Conservation (phyloP, 495 filamentous ascomycete species). For the Trichoderma virens region DNA sequence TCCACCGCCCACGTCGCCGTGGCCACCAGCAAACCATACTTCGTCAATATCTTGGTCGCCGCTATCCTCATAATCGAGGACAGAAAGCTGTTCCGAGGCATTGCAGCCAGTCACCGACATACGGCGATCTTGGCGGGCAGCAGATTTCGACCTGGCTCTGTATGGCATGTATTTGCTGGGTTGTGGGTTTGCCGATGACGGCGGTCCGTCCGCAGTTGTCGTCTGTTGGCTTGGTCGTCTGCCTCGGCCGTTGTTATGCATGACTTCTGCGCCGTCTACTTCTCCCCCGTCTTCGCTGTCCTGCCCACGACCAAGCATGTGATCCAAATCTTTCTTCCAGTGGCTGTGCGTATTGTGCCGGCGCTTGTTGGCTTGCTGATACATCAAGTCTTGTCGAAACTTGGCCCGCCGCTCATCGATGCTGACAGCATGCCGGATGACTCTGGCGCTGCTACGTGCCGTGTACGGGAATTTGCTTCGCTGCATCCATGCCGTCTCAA, state of each 20-base stretch:
- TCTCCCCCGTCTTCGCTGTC: constrained; percentile 13
- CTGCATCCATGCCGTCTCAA: constrained; percentile 82
- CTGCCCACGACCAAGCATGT: constrained; percentile 35
- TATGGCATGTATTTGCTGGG: constrained; percentile 28
- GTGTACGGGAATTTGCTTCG: constrained; percentile 77
- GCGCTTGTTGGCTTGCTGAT: constrained; percentile 37
- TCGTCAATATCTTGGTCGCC: constrained; percentile 69
- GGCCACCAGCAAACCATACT: constrained; percentile 77
- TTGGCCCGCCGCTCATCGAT: constrained; percentile 73
- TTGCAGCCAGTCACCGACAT: neutral
- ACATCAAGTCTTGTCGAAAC: constrained; percentile 64
- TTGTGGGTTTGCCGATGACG: constrained; percentile 15
- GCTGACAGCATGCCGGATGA: constrained; percentile 64
- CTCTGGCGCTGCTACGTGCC: constrained; percentile 63
- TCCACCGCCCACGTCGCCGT: constrained; percentile 79
- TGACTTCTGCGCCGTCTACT: neutral
- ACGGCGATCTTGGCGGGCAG: neutral
- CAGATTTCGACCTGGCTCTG: constrained; percentile 30
- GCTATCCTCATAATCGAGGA: constrained; percentile 46
- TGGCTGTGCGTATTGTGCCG: constrained; percentile 21
- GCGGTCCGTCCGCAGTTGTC: constrained; percentile 16
- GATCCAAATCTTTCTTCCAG: constrained; percentile 23
- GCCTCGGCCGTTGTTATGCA: neutral
- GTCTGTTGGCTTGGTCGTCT: neutral
- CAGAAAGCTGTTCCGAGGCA: constrained; percentile 22